Percentiles rank a stretch among this genome's conserved stretches.
These are phyloP conservation scores for Dunaliella salina DNA, from an alignment of 163 green algal genomes.

Conservation along the genomic window DNA sequence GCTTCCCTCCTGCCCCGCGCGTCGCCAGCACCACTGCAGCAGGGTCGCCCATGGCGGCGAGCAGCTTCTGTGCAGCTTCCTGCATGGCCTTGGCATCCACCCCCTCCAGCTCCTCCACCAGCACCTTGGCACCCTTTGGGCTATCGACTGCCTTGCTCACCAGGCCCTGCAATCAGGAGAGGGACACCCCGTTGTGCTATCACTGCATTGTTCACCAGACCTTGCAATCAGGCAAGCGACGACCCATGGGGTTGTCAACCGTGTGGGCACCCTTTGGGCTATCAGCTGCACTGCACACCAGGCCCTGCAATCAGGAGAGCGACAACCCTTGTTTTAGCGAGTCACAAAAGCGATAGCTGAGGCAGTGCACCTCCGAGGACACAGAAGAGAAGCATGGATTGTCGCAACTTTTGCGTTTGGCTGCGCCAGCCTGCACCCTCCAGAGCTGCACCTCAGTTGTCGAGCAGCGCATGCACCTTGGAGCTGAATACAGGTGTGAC, in stretches of 20 bases:
- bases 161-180: slow-evolving; percentile 24
- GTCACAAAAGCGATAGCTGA: too few species aligned
- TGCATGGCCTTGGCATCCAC: slow-evolving; percentile 77
- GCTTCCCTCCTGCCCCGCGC: slow-evolving; percentile 33
- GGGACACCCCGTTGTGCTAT: too few species aligned
- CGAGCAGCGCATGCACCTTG: too few species aligned
- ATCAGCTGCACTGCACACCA: neutral
- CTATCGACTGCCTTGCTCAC: slow-evolving; percentile 35
- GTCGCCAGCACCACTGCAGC: slow-evolving; percentile 74
- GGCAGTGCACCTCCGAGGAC: too few species aligned
- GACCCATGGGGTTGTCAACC: too few species aligned
- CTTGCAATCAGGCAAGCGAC: slow-evolving; percentile 19
- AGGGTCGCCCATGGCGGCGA: slow-evolving; percentile 60
- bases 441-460: too few species aligned
- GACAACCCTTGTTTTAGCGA: too few species aligned
- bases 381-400: too few species aligned
- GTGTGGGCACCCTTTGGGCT: neutral
- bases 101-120: slow-evolving; percentile 66
- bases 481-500: too few species aligned
- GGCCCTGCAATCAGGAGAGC: neutral
- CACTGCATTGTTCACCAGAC: slow-evolving; percentile 33
- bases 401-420: too few species aligned
- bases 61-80: slow-evolving; percentile 65
- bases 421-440: too few species aligned
- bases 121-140: slow-evolving; percentile 37